phyloP scores from a whole-genome alignment of 164 flowering plant species.

The Nelumbo lutea region DNA sequence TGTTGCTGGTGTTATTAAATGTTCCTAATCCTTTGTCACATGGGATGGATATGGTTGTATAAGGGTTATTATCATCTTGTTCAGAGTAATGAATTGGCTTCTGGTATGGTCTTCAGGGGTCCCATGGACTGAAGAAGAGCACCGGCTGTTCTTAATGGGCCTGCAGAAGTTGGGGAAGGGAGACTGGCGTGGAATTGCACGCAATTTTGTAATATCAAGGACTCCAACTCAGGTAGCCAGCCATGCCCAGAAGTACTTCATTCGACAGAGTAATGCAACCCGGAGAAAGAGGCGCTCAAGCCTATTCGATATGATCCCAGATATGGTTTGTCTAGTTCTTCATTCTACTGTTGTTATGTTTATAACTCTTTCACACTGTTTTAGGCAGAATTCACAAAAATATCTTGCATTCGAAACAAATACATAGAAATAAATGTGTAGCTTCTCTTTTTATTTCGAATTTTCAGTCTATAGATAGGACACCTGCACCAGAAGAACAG shows the following conservation, averaged over 20 bases:
- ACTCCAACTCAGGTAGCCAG: conserved; percentile 87
- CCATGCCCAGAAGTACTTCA: conserved; percentile 78
- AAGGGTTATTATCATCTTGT: too few species aligned
- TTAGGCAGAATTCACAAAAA: too few species aligned
- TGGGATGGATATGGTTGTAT: too few species aligned
- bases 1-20: too few species aligned
- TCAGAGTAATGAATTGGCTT: not conserved
- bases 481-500: conserved; percentile 27
- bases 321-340: conserved; percentile 37
- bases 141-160: conserved; percentile 56
- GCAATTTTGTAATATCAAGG: conserved; percentile 50
- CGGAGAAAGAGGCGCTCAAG: conserved; percentile 64
- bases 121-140: conserved; percentile 80
- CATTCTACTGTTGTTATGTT: not conserved
- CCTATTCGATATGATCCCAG: conserved; percentile 67
- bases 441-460: not conserved
- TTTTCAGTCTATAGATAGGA: conserved; percentile 44
- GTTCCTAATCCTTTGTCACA: too few species aligned
- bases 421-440: not conserved
- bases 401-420: too few species aligned
- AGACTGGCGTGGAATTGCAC: conserved; percentile 76
- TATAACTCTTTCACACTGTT: not conserved
- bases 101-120: conserved; percentile 27
- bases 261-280: conserved; percentile 48
- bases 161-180: conserved; percentile 75